Conservation (phyloP, 2,329 filamentous ascomycete genomes). For the Penicillium sp. region DNA sequence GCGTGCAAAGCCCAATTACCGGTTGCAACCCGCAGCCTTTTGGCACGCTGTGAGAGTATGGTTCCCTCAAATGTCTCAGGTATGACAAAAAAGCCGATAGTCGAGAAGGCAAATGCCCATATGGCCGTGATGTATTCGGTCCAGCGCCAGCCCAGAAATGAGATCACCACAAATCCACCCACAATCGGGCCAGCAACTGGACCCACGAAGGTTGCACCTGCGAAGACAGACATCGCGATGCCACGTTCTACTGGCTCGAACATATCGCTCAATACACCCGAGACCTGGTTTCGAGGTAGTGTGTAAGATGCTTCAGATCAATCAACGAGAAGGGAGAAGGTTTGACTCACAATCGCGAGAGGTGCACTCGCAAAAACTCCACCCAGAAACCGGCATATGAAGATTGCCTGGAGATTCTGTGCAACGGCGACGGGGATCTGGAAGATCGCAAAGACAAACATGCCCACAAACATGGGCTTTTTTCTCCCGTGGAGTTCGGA, state of each 20-base stretch:
- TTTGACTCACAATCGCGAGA: conserved; percentile 50
- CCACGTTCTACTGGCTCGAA: conserved; percentile 51
- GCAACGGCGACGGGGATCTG: conserved; percentile 58
- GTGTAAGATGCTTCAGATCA: not conserved
- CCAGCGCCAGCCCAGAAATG: conserved; percentile 60
- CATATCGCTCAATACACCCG: conserved; percentile 51
- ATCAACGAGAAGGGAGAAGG: not conserved
- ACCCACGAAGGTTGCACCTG: conserved; percentile 50
- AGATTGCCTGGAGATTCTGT: conserved; percentile 55
- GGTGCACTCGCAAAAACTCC: conserved; percentile 56
- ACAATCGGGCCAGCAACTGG: conserved; percentile 52
- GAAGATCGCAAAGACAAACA: conserved; percentile 53
- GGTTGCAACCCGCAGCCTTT: conserved; percentile 49
- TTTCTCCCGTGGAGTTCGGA: conserved; percentile 55
- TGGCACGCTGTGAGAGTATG: conserved; percentile 53
- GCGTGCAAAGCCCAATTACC: conserved; percentile 51
- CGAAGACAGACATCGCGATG: conserved; percentile 49
- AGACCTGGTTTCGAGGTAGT: not conserved
- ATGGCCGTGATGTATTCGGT: conserved; percentile 59
- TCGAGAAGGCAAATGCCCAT: conserved; percentile 42
- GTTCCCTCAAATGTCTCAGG: conserved; percentile 54
- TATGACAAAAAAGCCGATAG: conserved; percentile 43
- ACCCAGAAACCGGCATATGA: conserved; percentile 56
- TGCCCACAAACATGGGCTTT: conserved; percentile 52
- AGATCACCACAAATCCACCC: conserved; percentile 53